Percentiles rank a stretch among this genome's conserved stretches.
These are phyloP conservation scores for Coniophora puteana DNA, from an alignment of 1,284 basidiomycete species.

Conservation along the genomic window DNA sequence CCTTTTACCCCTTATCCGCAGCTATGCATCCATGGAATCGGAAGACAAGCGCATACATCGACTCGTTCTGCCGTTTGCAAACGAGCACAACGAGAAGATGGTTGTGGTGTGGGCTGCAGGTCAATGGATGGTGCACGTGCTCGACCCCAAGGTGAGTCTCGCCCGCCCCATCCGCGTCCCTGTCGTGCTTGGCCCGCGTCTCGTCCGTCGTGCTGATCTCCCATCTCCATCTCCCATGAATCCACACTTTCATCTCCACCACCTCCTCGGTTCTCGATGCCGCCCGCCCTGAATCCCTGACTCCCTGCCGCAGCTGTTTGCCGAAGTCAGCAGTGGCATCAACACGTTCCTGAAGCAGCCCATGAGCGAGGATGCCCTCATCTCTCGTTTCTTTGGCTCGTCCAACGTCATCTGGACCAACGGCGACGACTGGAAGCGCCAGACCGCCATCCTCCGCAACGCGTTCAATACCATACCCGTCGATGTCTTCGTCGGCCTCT, in stretches of 20 bases:
- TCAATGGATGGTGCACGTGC: constrained; percentile 22
- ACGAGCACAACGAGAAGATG: constrained; percentile 13
- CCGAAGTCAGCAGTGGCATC: background rate
- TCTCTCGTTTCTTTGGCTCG: constrained; percentile 7
- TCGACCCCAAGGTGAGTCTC: constrained; percentile 17
- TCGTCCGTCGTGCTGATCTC: no score
- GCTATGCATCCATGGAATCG: constrained; percentile 18
- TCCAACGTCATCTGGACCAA: constrained; percentile 8
- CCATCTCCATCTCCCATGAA: no score
- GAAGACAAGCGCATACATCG: constrained; percentile 18
- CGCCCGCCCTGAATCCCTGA: no score
- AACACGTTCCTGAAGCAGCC: constrained; percentile 2
- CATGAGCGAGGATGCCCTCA: constrained; percentile 1
- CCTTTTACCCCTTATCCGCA: constrained; percentile 14
- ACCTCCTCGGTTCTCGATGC: background rate
- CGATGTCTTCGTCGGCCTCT: constrained; percentile 20
- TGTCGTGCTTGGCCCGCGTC: background rate
- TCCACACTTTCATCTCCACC: background rate
- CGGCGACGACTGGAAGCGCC: constrained; percentile 21
- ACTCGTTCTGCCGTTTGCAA: constrained; percentile 19
- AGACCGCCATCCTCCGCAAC: constrained; percentile 21
- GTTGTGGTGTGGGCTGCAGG: constrained; percentile 21
- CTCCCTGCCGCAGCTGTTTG: no score
- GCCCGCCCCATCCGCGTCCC: background rate
- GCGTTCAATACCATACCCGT: constrained; percentile 27